phyloP scores from a whole-genome alignment of 2,329 filamentous ascomycete genomes.

The Stylonectria norvegica region DNA sequence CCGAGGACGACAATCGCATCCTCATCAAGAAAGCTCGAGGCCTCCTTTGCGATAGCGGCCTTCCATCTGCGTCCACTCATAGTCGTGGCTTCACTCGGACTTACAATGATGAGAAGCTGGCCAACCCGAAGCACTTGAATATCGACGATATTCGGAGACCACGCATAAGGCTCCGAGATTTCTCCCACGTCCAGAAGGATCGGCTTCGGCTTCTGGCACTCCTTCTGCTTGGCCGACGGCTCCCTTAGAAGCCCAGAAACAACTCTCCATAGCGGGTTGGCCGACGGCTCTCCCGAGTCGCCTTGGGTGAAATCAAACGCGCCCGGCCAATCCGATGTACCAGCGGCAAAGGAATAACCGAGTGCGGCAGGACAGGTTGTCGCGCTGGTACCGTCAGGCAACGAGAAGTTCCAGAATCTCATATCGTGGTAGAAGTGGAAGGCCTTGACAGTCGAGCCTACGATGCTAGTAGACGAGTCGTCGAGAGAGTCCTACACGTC shows the following conservation, averaged over 20 bases:
- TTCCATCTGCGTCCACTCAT: conserved; percentile 92
- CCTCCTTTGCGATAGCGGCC: conserved; percentile 57
- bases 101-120: conserved; percentile 78
- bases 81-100: conserved; percentile 83
- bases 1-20: conserved; percentile 77
- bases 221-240: conserved; percentile 65
- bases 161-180: conserved; percentile 72
- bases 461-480: conserved; percentile 46
- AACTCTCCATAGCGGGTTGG: conserved; percentile 73
- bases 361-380: conserved; percentile 81
- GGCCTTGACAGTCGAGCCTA: conserved; percentile 67
- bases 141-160: conserved; percentile 90
- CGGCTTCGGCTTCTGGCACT: conserved; percentile 78
- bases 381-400: conserved; percentile 68
- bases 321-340: conserved; percentile 87
- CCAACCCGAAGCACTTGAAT: conserved; percentile 82
- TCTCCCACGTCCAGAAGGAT: conserved; percentile 87
- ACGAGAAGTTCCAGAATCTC: conserved; percentile 67
- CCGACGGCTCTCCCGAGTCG: conserved; percentile 63
- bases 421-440: conserved; percentile 87
- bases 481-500: conserved; percentile 51
- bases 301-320: conserved; percentile 93
- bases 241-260: conserved; percentile 70
- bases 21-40: conserved; percentile 45
- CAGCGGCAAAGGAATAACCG: conserved; percentile 89